Conservation (phyloP, 208 protist genomes). For the Leishmania guyanensis region DNA sequence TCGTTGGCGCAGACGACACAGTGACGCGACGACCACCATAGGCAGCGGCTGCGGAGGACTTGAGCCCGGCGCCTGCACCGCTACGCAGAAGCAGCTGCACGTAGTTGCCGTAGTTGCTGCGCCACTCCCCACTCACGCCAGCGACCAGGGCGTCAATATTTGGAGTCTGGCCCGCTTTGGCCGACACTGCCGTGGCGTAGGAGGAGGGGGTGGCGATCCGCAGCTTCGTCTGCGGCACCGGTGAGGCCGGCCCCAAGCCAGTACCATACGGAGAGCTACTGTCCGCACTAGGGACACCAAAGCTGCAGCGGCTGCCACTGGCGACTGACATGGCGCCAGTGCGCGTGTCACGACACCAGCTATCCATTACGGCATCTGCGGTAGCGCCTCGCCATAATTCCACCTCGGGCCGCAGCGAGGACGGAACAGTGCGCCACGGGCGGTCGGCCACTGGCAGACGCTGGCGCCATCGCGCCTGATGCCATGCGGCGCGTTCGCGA, state of each 20-base stretch:
- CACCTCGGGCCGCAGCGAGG: constrained; percentile 1
- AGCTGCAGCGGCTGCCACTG: background rate
- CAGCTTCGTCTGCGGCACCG: background rate
- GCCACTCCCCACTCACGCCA: constrained; percentile 23
- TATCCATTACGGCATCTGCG: constrained; percentile 7
- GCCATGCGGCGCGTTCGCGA: constrained; percentile 25
- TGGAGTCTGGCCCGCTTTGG: background rate
- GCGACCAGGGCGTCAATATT: constrained; percentile 24
- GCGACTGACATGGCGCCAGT: background rate
- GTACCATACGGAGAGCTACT: background rate
- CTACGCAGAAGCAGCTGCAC: constrained; percentile 23
- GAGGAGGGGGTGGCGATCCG: background rate
- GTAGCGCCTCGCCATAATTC: background rate
- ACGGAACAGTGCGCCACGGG: constrained; percentile 20
- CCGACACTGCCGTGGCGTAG: background rate
- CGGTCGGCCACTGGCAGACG: constrained; percentile 15
- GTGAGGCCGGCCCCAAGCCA: background rate
- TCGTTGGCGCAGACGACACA: background rate
- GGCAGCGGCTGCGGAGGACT: background rate
- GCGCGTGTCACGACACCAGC: constrained; percentile 31
- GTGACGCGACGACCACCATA: background rate
- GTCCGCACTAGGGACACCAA: background rate
- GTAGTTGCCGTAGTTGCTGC: constrained; percentile 30
- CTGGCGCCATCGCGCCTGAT: constrained; percentile 37
- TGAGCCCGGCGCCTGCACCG: constrained; percentile 5